Base-by-base conservation (phyloP, 129 eudicot genomes). In the Ambrosia trifida region DNA sequence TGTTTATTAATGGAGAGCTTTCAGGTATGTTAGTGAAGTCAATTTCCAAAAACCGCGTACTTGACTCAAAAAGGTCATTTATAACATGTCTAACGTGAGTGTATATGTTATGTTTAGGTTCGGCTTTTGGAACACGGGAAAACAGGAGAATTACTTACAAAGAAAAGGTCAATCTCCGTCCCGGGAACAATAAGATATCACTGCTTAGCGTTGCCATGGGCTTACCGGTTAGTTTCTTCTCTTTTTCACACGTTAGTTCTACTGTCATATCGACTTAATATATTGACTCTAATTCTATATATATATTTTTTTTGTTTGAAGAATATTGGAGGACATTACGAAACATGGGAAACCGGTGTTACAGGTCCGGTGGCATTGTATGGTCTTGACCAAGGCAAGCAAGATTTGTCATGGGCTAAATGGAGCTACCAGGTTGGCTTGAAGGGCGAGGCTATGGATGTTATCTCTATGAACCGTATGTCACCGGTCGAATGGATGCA, bases 161-260 rank as follows among this genome's bases (percentile, higher is more conserved):
- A 49, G 87, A 79, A 70, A 83, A 81, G 11, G 91, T 85, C 30
- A 85, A 85, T 56, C 85, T 93, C 14, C 91, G 50, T 40, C 87
- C 98, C 8, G 98, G 98, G 71, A 78, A 68, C 64, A 93, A 93
- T 43, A 80, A 70, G 77, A 87, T 93, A 61, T 78, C 88, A 43
- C 82, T 93, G 52, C 91, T 93, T 45, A 93, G 98, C 56, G 91
- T 93, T 54, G 96, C 98, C 38, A 94, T 88, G 80, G 99, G 99
- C 76, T 77, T 93, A 60, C 95, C 95, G 49, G 98, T 89, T 69
- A 80, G 95, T 82, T 72, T 43, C 30, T 72, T 11, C 32, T 61
- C 31, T 17, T 4, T 72, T 8, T 76, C 28, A 61, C 60, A 57
- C 5, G 47, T 35, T 11, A 35, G 24, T 16, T 40, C 28, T 68